A percentile compares a stretch with the other conserved stretches of the same genome.
Conservation (phyloP, 2,329 filamentous ascomycete genomes). For the Ophidiomyces ophidiicola region DNA sequence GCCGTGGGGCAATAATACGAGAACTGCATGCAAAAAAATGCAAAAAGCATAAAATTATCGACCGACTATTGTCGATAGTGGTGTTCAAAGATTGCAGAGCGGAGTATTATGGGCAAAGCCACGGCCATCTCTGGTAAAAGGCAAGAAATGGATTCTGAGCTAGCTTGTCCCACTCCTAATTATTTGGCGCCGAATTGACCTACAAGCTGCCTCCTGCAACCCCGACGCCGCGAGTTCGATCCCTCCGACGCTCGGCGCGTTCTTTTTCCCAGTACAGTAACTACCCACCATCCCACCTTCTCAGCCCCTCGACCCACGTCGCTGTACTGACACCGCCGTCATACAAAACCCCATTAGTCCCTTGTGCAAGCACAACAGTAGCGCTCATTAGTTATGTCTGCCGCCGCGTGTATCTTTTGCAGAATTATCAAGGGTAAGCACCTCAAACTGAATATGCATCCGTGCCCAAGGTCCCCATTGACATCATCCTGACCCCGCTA, state of each 20-base stretch:
- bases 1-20: constrained; percentile 3
- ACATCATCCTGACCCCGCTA: constrained; percentile 10
- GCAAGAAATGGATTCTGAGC: constrained; percentile 62
- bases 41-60: constrained; percentile 28
- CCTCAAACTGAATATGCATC: not conserved
- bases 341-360: not conserved
- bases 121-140: constrained; percentile 73
- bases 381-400: constrained; percentile 9
- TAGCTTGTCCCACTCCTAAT: constrained; percentile 56
- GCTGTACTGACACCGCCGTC: not conserved
- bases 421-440: constrained; percentile 81
- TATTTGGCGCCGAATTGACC: constrained; percentile 1
- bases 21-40: constrained; percentile 20
- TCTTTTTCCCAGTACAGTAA: not conserved
- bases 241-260: constrained; percentile 4
- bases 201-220: not conserved
- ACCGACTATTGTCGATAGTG: constrained; percentile 34
- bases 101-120: constrained; percentile 49
- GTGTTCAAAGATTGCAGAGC: constrained; percentile 45
- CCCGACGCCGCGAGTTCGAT: constrained; percentile 20
- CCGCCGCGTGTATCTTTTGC: constrained; percentile 79
- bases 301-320: constrained; percentile 1
- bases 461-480: constrained; percentile 7
- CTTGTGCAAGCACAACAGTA: not conserved
- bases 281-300: constrained; percentile 1